These are phyloP conservation scores for Ceriops zippeliana DNA, from an alignment of 345 rosid genomes.

Conservation along the genomic window DNA sequence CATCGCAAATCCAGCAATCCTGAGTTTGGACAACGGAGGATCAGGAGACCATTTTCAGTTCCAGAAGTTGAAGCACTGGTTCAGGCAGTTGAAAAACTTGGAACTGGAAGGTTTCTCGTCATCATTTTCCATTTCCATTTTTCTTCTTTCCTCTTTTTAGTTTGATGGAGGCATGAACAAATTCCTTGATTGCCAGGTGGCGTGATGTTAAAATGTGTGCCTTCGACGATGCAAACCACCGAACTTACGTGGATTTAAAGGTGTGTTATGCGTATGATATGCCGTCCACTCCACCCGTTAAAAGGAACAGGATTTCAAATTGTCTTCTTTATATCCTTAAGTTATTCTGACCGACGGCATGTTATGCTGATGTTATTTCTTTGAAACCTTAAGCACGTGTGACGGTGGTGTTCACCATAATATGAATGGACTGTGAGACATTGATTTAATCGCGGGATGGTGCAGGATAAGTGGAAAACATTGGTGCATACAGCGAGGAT, in stretches of 20 bases:
- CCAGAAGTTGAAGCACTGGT: slow-evolving; percentile 33
- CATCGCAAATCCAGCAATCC: slow-evolving; percentile 15
- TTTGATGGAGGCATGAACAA: too few species aligned
- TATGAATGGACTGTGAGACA: too few species aligned
- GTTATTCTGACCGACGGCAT: too few species aligned
- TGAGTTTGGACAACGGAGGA: slow-evolving; percentile 24
- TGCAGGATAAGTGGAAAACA: slow-evolving; percentile 37
- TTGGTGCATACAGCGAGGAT: slow-evolving; percentile 35
- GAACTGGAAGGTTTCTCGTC: slow-evolving; percentile 32
- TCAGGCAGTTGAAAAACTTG: slow-evolving; percentile 37
- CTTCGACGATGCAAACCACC: slow-evolving; percentile 30
- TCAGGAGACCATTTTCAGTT: slow-evolving; percentile 33
- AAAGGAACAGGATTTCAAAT: too few species aligned
- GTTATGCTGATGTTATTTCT: too few species aligned
- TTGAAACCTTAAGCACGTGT: too few species aligned
- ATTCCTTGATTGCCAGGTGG: slow-evolving; percentile 19
- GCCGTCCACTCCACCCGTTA: neutral
- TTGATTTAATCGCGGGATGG: too few species aligned
- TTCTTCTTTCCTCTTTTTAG: too few species aligned
- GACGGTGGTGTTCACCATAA: too few species aligned
- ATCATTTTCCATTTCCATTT: neutral
- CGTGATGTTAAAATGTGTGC: slow-evolving; percentile 31
- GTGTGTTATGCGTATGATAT: slow-evolving; percentile 9
- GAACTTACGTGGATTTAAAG: slow-evolving; percentile 36
- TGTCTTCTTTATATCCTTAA: too few species aligned